Conservation (phyloP, 1,139 yeast species). For the Pichia inconspicua region DNA sequence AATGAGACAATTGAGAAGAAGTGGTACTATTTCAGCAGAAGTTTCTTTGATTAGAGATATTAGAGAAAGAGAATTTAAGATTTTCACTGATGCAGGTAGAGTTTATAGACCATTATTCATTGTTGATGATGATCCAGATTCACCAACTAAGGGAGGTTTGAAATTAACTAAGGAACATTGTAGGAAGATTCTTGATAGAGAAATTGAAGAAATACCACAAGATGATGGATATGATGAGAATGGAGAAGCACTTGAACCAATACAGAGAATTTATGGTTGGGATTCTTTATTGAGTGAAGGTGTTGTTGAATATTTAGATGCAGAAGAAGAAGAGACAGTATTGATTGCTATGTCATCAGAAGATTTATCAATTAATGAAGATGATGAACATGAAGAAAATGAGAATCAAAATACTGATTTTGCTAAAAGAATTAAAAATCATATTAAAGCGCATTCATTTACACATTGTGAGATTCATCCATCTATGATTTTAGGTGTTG, state of each 20-base stretch:
- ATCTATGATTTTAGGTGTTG: slow-evolving; percentile 96
- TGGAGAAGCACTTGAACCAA: slow-evolving; percentile 31
- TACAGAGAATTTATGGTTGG: slow-evolving; percentile 66
- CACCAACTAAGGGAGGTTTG: slow-evolving; percentile 68
- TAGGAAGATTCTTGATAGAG: slow-evolving; percentile 58
- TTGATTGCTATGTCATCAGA: slow-evolving; percentile 99
- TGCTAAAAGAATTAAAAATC: slow-evolving; percentile 76
- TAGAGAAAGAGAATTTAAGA: slow-evolving; percentile 90
- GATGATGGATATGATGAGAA: slow-evolving; percentile 46
- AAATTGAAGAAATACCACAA: slow-evolving; percentile 42
- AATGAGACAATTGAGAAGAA: slow-evolving; percentile 85
- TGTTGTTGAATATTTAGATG: slow-evolving; percentile 88
- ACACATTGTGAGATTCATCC: slow-evolving; percentile 99
- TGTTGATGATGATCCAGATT: slow-evolving; percentile 75
- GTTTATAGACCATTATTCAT: slow-evolving; percentile 91
- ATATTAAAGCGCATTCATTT: slow-evolving; percentile 56
- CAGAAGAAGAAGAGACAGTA: slow-evolving; percentile 95
- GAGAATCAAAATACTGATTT: slow-evolving; percentile 52
- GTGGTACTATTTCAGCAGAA: slow-evolving; percentile 93
- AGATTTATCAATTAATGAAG: slow-evolving; percentile 68
- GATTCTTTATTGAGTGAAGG: slow-evolving; percentile 76
- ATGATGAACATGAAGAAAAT: slow-evolving; percentile 39
- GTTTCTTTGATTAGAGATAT: slow-evolving; percentile 95
- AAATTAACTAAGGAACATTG: slow-evolving; percentile 81
- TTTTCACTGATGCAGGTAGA: slow-evolving; percentile 98